Evolutionary conservation across 2,329 filamentous ascomycete species (phyloP).

Genomic region (Cercospora sojina): DNA sequence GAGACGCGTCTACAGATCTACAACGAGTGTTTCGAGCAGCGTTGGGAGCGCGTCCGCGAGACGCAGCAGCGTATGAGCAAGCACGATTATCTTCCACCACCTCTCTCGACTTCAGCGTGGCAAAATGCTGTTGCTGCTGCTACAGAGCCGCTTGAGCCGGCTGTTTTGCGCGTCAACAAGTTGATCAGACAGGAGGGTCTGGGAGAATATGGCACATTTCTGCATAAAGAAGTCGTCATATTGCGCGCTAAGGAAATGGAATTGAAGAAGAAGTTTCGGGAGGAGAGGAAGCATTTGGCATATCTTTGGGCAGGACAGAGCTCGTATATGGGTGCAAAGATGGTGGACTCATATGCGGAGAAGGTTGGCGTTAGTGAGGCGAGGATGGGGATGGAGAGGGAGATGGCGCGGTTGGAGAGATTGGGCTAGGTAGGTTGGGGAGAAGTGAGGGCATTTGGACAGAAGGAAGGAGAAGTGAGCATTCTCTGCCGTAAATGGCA

Average conservation of each 20-base stretch:
- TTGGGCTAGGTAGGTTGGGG: neutral
- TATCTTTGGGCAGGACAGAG: neutral
- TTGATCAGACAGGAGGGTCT: neutral
- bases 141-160: neutral
- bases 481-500: neutral
- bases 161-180: neutral
- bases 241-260: neutral
- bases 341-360: neutral
- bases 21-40: neutral
- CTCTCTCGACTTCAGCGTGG: neutral
- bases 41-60: neutral
- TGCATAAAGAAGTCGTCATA: neutral
- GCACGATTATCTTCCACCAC: neutral
- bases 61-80: neutral
- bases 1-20: conserved; percentile 1
- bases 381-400: neutral
- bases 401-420: neutral
- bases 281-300: neutral
- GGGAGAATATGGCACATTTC: neutral
- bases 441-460: neutral
- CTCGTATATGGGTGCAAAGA: neutral
- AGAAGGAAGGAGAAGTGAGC: neutral
- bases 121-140: neutral
- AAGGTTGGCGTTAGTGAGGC: neutral
- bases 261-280: neutral